Conservation (phyloP, 352 stramenopile genomes). For the Globisporangium cystogenes region DNA sequence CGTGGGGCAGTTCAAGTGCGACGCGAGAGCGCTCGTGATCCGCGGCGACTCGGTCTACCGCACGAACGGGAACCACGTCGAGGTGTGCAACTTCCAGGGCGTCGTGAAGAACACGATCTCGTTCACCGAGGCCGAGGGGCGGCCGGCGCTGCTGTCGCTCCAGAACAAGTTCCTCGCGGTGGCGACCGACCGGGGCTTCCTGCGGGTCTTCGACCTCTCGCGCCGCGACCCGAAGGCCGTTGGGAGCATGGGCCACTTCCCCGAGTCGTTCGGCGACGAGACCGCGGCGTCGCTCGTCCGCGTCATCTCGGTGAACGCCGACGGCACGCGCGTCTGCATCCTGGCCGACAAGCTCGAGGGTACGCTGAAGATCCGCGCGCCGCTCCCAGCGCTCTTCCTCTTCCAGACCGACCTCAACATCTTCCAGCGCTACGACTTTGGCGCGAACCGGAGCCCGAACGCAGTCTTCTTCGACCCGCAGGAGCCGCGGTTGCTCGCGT, state of each 20-base stretch:
- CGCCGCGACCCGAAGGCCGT: conserved; percentile 82
- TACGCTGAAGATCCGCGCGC: conserved; percentile 75
- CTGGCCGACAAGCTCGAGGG: conserved; percentile 76
- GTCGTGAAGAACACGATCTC: conserved; percentile 85
- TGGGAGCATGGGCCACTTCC: conserved; percentile 79
- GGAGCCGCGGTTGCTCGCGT: conserved; percentile 85
- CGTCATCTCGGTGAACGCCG: conserved; percentile 79
- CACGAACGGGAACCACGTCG: conserved; percentile 77
- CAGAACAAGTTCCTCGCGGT: conserved; percentile 91
- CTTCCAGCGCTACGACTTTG: conserved; percentile 89
- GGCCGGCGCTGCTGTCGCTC: conserved; percentile 72
- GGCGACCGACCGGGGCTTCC: conserved; percentile 70
- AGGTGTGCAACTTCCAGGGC: conserved; percentile 86
- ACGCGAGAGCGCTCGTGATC: conserved; percentile 64
- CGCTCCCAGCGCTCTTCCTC: conserved; percentile 83
- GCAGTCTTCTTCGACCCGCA: conserved; percentile 89
- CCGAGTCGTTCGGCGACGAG: conserved; percentile 48
- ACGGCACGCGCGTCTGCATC: conserved; percentile 88
- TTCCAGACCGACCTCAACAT: conserved; percentile 90
- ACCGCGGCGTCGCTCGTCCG: conserved; percentile 52
- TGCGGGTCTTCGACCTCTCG: conserved; percentile 89
- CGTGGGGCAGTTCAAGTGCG: conserved; percentile 69
- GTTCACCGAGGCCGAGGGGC: conserved; percentile 89
- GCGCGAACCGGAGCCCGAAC: conserved; percentile 52
- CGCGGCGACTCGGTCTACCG: conserved; percentile 86